These are phyloP conservation scores for Cladosporium sp. DNA, from an alignment of 2,329 filamentous ascomycete species.

Conservation along the genomic window DNA sequence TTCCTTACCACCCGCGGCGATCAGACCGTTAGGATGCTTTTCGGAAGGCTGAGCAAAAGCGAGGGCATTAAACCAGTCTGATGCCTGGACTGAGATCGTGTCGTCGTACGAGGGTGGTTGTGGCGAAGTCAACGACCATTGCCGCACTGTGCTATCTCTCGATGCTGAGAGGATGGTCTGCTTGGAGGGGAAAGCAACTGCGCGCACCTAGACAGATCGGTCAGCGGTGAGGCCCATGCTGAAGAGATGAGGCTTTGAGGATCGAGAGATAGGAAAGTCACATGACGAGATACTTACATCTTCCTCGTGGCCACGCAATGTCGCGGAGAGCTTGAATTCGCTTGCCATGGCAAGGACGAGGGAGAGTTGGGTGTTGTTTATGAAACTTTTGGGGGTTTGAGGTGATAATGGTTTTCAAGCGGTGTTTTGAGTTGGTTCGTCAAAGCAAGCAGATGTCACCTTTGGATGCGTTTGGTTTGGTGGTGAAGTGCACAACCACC, in stretches of 20 bases:
- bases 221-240: neutral
- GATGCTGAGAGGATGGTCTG: conserved; percentile 80
- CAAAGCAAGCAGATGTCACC: neutral
- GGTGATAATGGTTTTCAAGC: neutral
- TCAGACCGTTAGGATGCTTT: conserved; percentile 72
- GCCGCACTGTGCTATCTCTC: conserved; percentile 83
- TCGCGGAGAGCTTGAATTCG: conserved; percentile 91
- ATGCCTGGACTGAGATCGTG: conserved; percentile 75
- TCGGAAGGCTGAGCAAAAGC: conserved; percentile 71
- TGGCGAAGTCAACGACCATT: conserved; percentile 72
- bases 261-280: conserved; percentile 3
- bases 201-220: conserved; percentile 68
- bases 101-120: conserved; percentile 72
- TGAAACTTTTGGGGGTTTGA: too few species aligned
- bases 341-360: conserved; percentile 53
- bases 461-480: neutral
- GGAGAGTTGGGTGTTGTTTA: neutral
- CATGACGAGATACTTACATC: conserved; percentile 65
- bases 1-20: conserved; percentile 87
- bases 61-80: conserved; percentile 84
- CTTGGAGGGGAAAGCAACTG: conserved; percentile 73
- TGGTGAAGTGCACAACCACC: conserved; percentile 4
- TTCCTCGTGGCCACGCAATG: conserved; percentile 84
- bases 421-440: neutral
- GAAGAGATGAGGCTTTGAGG: neutral